These are phyloP conservation scores for Oryza australiensis DNA, from an alignment of 176 grass and related monocot species.

Conservation along the genomic window DNA sequence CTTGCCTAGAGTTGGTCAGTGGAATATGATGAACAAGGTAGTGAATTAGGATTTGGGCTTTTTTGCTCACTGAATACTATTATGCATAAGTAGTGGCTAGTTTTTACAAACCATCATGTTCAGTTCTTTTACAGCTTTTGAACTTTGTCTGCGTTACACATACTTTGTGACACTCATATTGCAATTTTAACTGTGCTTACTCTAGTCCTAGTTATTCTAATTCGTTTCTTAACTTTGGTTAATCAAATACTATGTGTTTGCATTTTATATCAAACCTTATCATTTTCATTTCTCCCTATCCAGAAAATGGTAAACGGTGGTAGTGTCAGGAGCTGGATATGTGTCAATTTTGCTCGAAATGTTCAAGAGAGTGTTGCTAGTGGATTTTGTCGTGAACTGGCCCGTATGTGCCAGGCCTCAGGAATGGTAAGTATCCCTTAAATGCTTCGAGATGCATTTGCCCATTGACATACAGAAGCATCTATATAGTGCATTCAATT, in stretches of 20 bases:
- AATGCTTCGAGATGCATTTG: background rate
- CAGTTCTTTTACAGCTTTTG: too few relatives aligned
- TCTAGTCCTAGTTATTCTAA: background rate
- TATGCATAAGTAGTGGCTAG: background rate
- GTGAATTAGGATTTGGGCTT: background rate
- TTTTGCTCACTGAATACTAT: background rate
- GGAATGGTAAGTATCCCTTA: conserved; percentile 68
- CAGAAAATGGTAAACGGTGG: conserved; percentile 96
- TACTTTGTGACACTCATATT: background rate
- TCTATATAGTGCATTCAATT: background rate
- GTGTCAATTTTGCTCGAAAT: conserved; percentile 78
- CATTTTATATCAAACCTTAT: background rate
- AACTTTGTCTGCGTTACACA: background rate
- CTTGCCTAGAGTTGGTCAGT: conserved; percentile 88
- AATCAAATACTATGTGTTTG: background rate
- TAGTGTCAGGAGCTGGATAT: conserved; percentile 74
- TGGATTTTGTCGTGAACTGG: conserved; percentile 76
- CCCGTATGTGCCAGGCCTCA: conserved; percentile 84
- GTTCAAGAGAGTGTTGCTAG: conserved; percentile 60
- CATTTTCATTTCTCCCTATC: conserved; percentile 18
- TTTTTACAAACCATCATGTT: background rate
- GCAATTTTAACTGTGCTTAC: background rate
- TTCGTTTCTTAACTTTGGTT: background rate
- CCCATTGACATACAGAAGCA: background rate
- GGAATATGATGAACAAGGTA: conserved; percentile 99